Evolutionary conservation across 1,284 basidiomycete genomes (phyloP), one percentile per base, ranked within the genome.

Genomic region (Papiliotrema nemorosa): DNA sequence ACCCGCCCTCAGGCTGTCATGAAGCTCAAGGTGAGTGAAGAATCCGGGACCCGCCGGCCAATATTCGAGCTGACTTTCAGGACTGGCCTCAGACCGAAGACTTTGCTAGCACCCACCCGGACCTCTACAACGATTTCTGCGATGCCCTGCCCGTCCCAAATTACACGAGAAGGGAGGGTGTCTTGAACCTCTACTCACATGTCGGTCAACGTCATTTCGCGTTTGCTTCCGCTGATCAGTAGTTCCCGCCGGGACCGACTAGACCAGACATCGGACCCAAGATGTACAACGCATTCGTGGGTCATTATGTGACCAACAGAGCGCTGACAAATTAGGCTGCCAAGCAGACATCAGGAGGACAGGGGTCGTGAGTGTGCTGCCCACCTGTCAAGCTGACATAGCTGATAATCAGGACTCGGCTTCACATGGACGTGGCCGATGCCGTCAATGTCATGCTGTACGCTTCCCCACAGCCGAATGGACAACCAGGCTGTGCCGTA

Each of bases 371-470:
- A 49, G 47, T 35, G 5, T 10, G 3, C 22, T 9, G 20, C 24
- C 12, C 12, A 5, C 13, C 21, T 48, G 5, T 39, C 34, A 14
- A n/a, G n/a, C 31, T n/a, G n/a, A n/a, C n/a, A n/a, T 18, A 29
- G 27, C 42, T 44, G 27, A 44, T 37, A 14, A 26, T 33, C 38
- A 53, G 50, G 3, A 97, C 93, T 3, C 79, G 90, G 42, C 72
- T 97, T 47, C 92, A 97, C 68, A 93, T 94, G 90, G 92, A 97
- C 73, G 90, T 94, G 80, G 90, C 92, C 0, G 92, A 97, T 64
- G 91, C 90, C 1, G 77, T 96, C 55, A 97, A 97, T 71, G 82
- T 96, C 60, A 90, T 97, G 87, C 81, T 88, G 9, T 84, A 84
- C 69, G 81, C 89, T 7, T 78, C 84, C 5, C 63, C 72, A 1